Percentiles rank a stretch among this genome's conserved stretches.
These are phyloP conservation scores for Aspergillus candidus DNA, from an alignment of 2,329 filamentous ascomycete species.

Conservation along the genomic window DNA sequence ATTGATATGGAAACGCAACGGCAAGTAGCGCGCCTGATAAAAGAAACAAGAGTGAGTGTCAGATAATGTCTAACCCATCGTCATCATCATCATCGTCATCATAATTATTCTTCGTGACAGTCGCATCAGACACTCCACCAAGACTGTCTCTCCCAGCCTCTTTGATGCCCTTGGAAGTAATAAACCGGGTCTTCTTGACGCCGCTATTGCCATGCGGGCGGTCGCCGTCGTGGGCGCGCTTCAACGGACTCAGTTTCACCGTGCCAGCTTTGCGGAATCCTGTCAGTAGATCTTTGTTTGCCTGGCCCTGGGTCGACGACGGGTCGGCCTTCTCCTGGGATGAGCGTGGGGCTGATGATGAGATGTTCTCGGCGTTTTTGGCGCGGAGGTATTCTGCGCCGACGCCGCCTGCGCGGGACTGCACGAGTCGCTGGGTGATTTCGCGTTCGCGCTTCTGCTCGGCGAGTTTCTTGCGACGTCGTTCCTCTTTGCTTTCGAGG, in stretches of 20 bases:
- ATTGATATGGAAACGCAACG: background rate
- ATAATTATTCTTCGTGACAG: constrained; percentile 32
- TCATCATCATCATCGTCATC: constrained; percentile 50
- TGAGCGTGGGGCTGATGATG: constrained; percentile 4
- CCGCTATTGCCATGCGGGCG: constrained; percentile 26
- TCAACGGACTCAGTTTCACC: constrained; percentile 38
- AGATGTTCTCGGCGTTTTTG: constrained; percentile 21
- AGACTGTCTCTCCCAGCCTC: constrained; percentile 71
- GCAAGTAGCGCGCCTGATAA: too few relatives aligned
- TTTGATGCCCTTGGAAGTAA: constrained; percentile 69
- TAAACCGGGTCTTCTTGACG: constrained; percentile 67
- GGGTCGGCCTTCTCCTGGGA: constrained; percentile 9
- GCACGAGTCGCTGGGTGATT: constrained; percentile 38
- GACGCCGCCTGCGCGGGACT: constrained; percentile 28
- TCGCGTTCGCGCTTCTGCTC: constrained; percentile 41
- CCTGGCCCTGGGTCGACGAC: constrained; percentile 11
- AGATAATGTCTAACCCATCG: constrained; percentile 46
- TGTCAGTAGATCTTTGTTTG: constrained; percentile 19
- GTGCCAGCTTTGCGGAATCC: constrained; percentile 31
- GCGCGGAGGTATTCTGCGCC: constrained; percentile 43
- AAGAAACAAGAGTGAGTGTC: background rate
- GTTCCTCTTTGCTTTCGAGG: constrained; percentile 37
- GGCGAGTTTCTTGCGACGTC: constrained; percentile 37
- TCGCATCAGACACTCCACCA: constrained; percentile 44
- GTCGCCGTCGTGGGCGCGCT: constrained; percentile 32